A percentile compares a stretch with the other conserved stretches of the same genome.
These are phyloP conservation scores for Achlya hypogyna DNA, from an alignment of 352 stramenopile species.

Conservation along the genomic window DNA sequence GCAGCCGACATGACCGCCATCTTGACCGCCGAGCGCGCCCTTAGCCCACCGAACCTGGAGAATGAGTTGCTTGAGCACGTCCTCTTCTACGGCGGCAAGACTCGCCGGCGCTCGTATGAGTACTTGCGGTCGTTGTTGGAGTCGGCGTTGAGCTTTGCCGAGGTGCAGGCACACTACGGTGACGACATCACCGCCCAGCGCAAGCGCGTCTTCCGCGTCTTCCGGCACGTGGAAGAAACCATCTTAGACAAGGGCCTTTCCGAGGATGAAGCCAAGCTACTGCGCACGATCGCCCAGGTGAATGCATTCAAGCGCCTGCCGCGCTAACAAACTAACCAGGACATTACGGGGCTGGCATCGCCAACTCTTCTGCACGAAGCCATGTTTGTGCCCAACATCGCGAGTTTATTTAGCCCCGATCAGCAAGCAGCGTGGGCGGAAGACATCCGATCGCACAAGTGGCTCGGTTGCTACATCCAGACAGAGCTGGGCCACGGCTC, in stretches of 20 bases:
- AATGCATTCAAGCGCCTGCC: neutral
- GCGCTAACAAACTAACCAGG: neutral
- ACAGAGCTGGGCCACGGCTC: slow-evolving; percentile 89
- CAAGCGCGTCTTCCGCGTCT: neutral
- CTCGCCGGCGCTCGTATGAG: neutral
- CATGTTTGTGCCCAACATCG: slow-evolving; percentile 7
- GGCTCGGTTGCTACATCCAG: slow-evolving; percentile 75
- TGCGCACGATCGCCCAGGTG: slow-evolving; percentile 11
- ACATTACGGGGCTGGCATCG: slow-evolving; percentile 8
- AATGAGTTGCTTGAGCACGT: slow-evolving; percentile 2
- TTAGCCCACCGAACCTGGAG: slow-evolving; percentile 1
- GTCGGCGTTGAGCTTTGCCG: neutral
- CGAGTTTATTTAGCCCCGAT: neutral
- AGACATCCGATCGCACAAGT: neutral
- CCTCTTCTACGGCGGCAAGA: slow-evolving; percentile 3
- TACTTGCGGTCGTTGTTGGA: slow-evolving; percentile 3
- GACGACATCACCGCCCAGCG: slow-evolving; percentile 3
- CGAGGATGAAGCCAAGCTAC: slow-evolving; percentile 3
- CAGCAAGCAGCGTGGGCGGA: slow-evolving; percentile 1
- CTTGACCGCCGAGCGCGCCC: neutral
- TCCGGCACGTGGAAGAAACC: neutral
- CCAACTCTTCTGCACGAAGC: slow-evolving; percentile 7
- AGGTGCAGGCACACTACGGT: neutral
- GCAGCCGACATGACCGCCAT: neutral
- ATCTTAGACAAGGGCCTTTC: neutral